Evolutionary conservation across 345 rosid genomes (phyloP), one percentile per base, ranked within the genome.

Genomic region (Leavenworthia alabamica): DNA sequence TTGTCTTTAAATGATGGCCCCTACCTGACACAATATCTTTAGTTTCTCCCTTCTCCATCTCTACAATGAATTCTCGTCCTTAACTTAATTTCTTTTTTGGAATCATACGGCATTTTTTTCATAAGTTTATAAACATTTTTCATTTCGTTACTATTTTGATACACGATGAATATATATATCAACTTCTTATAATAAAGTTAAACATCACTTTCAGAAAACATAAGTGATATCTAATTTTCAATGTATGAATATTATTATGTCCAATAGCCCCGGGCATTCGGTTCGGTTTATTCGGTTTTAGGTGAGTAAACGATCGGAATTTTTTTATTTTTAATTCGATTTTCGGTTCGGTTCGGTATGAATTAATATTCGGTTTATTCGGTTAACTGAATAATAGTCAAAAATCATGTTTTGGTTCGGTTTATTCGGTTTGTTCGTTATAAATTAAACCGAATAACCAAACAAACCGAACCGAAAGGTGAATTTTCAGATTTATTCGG

Each of bases 21-120:
- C 61, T 22, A 29, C 42, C 50, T 64, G 69, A 53, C 69, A 28
- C 50, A 53, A 64, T 22, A 31, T 64, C 43, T 64, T 52, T 53
- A 22, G 62, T 36, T 33, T 44, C 46, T 32, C 69, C 19, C 47
- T 35, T 35, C 31, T 53, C 32, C 42, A 29, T 64, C 52, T 14
- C 69, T 42, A 29, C 53, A 23, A 22, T 33, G 28, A 27, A 11
- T 64, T 65, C 33, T 43, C 50, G 41, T 64, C 52, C 45, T 31
- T 64, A 43, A 32, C 45, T 23, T 55, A 44, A 65, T 55, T 54
- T 55, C 2, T 35, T 43, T 43, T 54, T 44, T 65, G 27, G 35
- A 15, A 32, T 32, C 58, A 53, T 32, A 33, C 4, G 42, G 17
- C 58, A 12, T 27, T 33, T 53, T 53, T 53, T 20, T 43, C 12